Evolutionary conservation across 441 rosid genomes (phyloP).

Genomic region (Erodium chrysanthum): DNA sequence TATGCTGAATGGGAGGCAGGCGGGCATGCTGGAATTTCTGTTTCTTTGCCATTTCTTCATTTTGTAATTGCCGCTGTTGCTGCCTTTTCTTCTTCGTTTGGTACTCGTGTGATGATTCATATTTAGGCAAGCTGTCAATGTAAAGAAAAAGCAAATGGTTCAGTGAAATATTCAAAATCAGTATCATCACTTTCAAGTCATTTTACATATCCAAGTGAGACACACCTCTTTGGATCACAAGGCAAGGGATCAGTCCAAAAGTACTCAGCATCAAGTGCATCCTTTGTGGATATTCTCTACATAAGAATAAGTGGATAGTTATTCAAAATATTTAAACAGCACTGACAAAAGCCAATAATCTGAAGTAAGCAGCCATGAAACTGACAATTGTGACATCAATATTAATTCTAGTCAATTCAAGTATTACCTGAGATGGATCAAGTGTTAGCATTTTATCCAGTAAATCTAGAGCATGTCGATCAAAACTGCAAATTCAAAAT

Average conservation of each 20-base stretch:
- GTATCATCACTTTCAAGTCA: background rate
- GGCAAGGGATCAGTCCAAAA: conserved; percentile 97
- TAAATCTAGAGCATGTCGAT: conserved; percentile 86
- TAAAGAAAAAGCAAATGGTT: background rate
- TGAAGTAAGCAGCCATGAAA: background rate
- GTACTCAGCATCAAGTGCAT: conserved; percentile 95
- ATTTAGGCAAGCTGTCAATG: no score
- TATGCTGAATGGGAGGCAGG: conserved; percentile 72
- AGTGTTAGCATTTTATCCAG: conserved; percentile 86
- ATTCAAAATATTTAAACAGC: background rate
- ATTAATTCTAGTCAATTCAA: background rate
- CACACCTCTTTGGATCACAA: conserved; percentile 85
- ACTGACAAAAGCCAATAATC: background rate
- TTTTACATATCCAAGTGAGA: background rate
- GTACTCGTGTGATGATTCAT: no score
- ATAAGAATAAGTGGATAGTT: background rate
- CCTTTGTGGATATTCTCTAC: conserved; percentile 90
- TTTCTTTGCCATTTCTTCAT: no score
- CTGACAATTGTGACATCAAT: background rate
- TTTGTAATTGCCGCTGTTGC: no score
- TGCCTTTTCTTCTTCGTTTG: no score
- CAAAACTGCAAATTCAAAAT: conserved; percentile 41
- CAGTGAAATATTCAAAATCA: no score
- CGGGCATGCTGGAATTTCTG: conserved; percentile 85
- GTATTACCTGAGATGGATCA: conserved; percentile 80